Evolutionary conservation across 306 rosid species (phyloP), one percentile per base, ranked within the genome.

Genomic region (Crataegus laevigata): DNA sequence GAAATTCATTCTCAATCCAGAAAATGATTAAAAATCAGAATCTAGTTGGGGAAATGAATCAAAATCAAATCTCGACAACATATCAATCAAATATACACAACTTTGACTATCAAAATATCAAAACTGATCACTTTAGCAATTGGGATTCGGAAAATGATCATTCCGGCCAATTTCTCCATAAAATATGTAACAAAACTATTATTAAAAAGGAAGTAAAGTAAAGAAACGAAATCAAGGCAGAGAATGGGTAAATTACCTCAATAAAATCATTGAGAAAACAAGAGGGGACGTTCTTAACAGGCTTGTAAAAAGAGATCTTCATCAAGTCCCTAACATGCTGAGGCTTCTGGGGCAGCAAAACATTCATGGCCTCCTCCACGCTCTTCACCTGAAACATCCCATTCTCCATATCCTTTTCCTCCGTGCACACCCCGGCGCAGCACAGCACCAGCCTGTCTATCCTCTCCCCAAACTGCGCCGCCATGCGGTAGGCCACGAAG

Each of bases 401-500:
- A 32, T 84, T 91, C 7, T 82, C 96, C 94, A 90, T 85, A 73
- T 94, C 98, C 72, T 82, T 85, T 19, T 87, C 96, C 69, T 94
- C 98, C 73, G 84, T 38, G 58, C 90, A 83, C 54, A 94, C 93
- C 12, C 98, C 98, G 21, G 96, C 80, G 45, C 96, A 91, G 61
- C 97, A 91, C 5, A 94, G 64, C 79, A 87, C 97, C 68, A 94
- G 65, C 61, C 88, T 85, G 30, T 84, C 94, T 70, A 94, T 28
- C 42, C 84, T 80, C 75, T 91, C 94, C 22, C 84, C 80, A 50
- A 91, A 94, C 86, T 86, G 94, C 26, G 90, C 87, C 13, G 91
- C 97, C 87, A 94, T 40, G 70, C 94, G 88, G 76, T 88, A 94
- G 1, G 84, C 96, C 57, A 94, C 98, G 29, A 94, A 90, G 2